A percentile compares a stretch with the other conserved stretches of the same genome.
phyloP scores from a whole-genome alignment of 768 basidiomycete species.

The Gautieria morchelliformis region DNA sequence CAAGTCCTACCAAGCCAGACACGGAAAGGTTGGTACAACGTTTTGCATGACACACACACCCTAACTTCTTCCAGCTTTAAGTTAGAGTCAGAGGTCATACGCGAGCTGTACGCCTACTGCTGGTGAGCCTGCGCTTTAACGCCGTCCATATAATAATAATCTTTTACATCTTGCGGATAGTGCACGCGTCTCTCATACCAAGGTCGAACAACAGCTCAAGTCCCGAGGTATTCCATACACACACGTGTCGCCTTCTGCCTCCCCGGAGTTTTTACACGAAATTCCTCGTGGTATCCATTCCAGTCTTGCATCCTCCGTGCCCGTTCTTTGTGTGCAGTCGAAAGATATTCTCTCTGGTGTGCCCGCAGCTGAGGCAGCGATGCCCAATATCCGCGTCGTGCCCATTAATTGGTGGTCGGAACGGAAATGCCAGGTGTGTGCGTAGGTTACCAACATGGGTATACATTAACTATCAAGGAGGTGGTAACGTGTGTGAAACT shows the following conservation, averaged over 20 bases:
- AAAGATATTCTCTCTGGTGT: slow-evolving; percentile 73
- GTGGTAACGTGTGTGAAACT: slow-evolving; percentile 87
- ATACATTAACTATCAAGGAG: slow-evolving; percentile 22
- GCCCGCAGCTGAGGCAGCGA: slow-evolving; percentile 83
- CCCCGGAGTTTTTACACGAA: slow-evolving; percentile 17
- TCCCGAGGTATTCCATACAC: slow-evolving; percentile 68
- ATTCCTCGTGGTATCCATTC: slow-evolving; percentile 42
- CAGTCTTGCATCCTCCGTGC: slow-evolving; percentile 66
- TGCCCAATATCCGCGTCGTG: slow-evolving; percentile 85
- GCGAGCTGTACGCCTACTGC: slow-evolving; percentile 80
- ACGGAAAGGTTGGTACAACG: neutral
- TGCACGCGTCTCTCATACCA: slow-evolving; percentile 83
- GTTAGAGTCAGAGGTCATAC: slow-evolving; percentile 60
- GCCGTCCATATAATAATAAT: slow-evolving; percentile 7
- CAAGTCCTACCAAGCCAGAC: neutral
- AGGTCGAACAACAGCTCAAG: slow-evolving; percentile 83
- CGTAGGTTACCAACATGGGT: neutral
- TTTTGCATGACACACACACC: neutral
- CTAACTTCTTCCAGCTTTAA: slow-evolving; percentile 36
- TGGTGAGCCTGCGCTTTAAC: slow-evolving; percentile 40
- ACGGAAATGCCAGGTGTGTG: slow-evolving; percentile 46
- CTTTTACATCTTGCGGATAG: slow-evolving; percentile 26
- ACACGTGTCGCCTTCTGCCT: slow-evolving; percentile 52
- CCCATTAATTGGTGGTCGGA: slow-evolving; percentile 90
- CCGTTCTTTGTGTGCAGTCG: slow-evolving; percentile 75